Evolutionary conservation across 2,329 filamentous ascomycete genomes (phyloP).

Genomic region (Fusarium brachygibbosum): DNA sequence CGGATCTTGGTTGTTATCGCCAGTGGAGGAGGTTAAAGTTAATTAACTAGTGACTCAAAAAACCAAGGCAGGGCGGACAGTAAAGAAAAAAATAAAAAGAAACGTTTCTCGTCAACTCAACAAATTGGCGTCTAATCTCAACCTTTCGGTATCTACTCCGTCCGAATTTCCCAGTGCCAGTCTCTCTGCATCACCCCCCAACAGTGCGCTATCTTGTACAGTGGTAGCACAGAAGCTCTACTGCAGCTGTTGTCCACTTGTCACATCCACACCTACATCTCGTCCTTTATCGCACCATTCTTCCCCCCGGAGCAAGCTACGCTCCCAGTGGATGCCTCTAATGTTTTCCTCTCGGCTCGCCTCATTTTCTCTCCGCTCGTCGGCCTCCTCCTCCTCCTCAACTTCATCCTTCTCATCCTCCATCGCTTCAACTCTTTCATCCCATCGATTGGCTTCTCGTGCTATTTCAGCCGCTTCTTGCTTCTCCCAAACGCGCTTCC

Average conservation of each 20-base stretch:
- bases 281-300: constrained; percentile 29
- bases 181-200: constrained; percentile 1
- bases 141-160: constrained; percentile 31
- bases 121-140: constrained; percentile 26
- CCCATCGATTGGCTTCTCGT: constrained; percentile 3
- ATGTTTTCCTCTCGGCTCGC: constrained; percentile 46
- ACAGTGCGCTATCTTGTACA: constrained; percentile 3
- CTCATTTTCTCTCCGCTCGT: constrained; percentile 31
- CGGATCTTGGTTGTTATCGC: constrained; percentile 25
- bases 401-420: constrained; percentile 14
- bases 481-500: constrained; percentile 25
- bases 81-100: background rate
- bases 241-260: constrained; percentile 29
- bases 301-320: background rate
- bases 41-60: constrained; percentile 4
- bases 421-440: constrained; percentile 7
- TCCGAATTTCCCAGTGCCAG: constrained; percentile 6
- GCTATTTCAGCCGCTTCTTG: constrained; percentile 4
- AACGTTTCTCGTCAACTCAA: constrained; percentile 22
- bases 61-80: constrained; percentile 9
- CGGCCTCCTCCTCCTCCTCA: constrained; percentile 19
- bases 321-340: constrained; percentile 34
- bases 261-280: constrained; percentile 17
- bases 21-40: constrained; percentile 33
- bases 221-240: background rate